phyloP scores from a whole-genome alignment of 2,329 filamentous ascomycete genomes.

The Clonostachys rhizophaga region DNA sequence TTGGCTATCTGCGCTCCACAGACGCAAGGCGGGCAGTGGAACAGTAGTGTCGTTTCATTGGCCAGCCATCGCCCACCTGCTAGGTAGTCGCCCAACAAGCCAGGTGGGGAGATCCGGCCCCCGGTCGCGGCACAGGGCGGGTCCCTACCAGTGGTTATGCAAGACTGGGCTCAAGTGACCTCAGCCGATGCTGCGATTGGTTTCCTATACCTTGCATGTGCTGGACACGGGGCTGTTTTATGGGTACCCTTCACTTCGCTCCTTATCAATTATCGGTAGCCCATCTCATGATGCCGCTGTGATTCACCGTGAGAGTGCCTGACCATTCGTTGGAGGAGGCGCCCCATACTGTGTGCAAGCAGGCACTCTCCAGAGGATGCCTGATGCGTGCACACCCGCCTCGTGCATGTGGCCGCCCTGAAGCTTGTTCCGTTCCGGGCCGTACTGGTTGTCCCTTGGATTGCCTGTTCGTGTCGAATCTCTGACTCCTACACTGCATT shows the following conservation, averaged over 20 bases:
- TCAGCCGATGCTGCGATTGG: neutral
- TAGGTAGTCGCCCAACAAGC: too few relatives aligned
- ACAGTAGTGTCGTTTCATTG: neutral
- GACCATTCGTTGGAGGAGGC: too few relatives aligned
- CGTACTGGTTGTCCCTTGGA: neutral
- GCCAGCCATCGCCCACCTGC: neutral
- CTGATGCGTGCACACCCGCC: too few relatives aligned
- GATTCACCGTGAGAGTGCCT: too few relatives aligned
- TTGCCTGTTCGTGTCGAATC: too few relatives aligned
- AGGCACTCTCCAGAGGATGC: too few relatives aligned
- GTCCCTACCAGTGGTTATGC: neutral
- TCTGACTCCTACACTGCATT: too few relatives aligned
- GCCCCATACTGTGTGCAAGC: too few relatives aligned
- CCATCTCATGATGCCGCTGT: too few relatives aligned
- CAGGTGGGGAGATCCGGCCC: neutral
- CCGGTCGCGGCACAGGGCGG: neutral
- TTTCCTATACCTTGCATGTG: neutral
- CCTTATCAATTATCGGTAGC: too few relatives aligned
- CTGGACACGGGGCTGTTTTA: neutral
- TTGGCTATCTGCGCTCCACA: neutral
- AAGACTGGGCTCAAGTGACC: neutral
- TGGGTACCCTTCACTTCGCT: neutral
- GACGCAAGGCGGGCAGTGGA: neutral
- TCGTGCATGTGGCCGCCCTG: too few relatives aligned
- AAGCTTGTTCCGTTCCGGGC: neutral